These are phyloP conservation scores for Populus euphratica DNA, from an alignment of 345 rosid genomes.

Conservation along the genomic window DNA sequence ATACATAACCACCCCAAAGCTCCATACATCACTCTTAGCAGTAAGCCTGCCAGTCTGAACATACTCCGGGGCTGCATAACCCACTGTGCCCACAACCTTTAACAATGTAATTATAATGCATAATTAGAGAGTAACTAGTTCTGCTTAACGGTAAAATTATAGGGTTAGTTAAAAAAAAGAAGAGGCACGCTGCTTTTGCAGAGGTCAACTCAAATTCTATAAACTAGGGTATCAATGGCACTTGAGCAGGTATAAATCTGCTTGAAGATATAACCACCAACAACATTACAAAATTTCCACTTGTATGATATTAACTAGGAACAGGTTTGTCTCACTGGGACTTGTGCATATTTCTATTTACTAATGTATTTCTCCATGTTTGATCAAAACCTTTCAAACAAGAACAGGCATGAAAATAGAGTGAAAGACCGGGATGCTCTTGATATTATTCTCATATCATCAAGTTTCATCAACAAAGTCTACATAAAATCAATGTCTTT, in stretches of 20 bases:
- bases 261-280: not conserved
- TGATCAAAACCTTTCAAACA: not conserved
- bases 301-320: not conserved
- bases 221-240: not conserved
- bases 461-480: not conserved
- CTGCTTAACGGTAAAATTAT: not conserved
- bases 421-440: not conserved
- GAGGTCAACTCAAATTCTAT: not conserved
- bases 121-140: not conserved
- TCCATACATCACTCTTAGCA: constrained; percentile 97
- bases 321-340: not conserved
- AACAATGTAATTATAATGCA: not conserved
- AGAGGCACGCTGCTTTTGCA: not conserved
- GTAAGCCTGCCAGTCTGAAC: constrained; percentile 84
- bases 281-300: not conserved
- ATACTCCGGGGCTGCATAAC: constrained; percentile 97
- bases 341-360: too few relatives aligned
- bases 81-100: constrained; percentile 94
- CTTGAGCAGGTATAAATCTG: not conserved
- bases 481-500: not conserved
- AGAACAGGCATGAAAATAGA: not conserved
- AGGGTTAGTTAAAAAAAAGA: not conserved
- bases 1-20: constrained; percentile 91
- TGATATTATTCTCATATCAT: not conserved
- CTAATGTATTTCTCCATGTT: not conserved